Conservation (phyloP, 2,329 filamentous ascomycete genomes). For the Cladophialophora psammophila region DNA sequence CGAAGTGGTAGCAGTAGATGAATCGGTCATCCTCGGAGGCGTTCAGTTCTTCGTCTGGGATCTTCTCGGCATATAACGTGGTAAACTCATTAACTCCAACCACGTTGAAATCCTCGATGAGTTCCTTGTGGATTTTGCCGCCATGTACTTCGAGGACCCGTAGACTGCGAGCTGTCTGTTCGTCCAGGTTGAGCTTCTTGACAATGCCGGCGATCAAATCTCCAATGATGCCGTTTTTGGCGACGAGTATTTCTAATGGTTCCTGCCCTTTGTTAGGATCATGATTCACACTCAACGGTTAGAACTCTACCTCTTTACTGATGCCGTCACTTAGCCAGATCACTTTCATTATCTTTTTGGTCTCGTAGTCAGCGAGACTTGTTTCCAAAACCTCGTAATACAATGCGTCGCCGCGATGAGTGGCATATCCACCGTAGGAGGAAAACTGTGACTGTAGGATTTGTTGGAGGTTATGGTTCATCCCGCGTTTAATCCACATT, state of each 20-base stretch:
- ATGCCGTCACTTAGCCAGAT: constrained; percentile 89
- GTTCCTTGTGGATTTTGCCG: constrained; percentile 83
- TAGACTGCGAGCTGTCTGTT: constrained; percentile 76
- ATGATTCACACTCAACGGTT: neutral
- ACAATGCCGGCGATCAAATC: constrained; percentile 79
- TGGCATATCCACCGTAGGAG: constrained; percentile 70
- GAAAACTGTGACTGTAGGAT: constrained; percentile 80
- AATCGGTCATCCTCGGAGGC: constrained; percentile 71
- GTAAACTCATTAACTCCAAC: constrained; percentile 85
- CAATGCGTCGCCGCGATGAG: constrained; percentile 76
- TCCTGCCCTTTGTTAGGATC: constrained; percentile 61
- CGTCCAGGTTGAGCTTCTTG: constrained; percentile 80
- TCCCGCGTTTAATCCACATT: constrained; percentile 74
- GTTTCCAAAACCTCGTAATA: constrained; percentile 96
- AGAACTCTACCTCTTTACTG: constrained; percentile 75
- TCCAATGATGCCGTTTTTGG: constrained; percentile 80
- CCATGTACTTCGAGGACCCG: constrained; percentile 83
- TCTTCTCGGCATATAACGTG: constrained; percentile 78
- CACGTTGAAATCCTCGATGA: constrained; percentile 74
- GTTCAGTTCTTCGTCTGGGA: constrained; percentile 72
- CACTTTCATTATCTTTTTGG: constrained; percentile 85
- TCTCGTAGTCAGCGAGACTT: constrained; percentile 90
- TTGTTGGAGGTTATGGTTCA: constrained; percentile 73
- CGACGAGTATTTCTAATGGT: constrained; percentile 79
- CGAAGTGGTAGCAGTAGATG: constrained; percentile 89